These are phyloP conservation scores for Stemphylium vesicarium DNA, from an alignment of 2,329 filamentous ascomycete species.

Conservation along the genomic window DNA sequence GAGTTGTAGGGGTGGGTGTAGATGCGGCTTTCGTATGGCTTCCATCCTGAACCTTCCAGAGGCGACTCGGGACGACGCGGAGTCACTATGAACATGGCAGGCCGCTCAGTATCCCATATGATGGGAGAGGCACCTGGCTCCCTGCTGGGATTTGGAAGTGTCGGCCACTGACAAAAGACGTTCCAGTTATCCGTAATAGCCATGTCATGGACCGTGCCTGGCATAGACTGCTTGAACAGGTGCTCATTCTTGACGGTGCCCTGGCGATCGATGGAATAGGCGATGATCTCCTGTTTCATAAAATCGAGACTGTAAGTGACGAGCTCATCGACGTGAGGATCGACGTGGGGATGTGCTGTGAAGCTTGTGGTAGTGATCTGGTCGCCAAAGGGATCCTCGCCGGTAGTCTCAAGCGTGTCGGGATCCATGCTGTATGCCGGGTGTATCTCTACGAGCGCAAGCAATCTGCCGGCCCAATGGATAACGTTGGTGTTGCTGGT, in stretches of 20 bases:
- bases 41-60: conserved; percentile 1
- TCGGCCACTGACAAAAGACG: conserved; percentile 32
- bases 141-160: conserved; percentile 32
- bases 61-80: conserved; percentile 11
- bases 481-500: neutral
- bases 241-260: neutral
- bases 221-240: neutral
- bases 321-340: neutral
- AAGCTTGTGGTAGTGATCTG: neutral
- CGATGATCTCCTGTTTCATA: neutral
- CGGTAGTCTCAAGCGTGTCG: neutral
- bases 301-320: neutral
- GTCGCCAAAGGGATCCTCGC: neutral
- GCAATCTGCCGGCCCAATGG: neutral
- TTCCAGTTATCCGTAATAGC: neutral
- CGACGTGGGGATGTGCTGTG: neutral
- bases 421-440: neutral
- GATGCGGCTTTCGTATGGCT: conserved; percentile 33
- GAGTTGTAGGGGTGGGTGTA: too few relatives aligned
- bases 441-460: neutral
- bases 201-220: neutral
- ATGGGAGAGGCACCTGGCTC: conserved; percentile 43
- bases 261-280: neutral
- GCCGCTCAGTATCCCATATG: conserved; percentile 33
- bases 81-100: conserved; percentile 31